phyloP scores from a whole-genome alignment of 768 basidiomycete genomes.

The Leccinum uliginosum region DNA sequence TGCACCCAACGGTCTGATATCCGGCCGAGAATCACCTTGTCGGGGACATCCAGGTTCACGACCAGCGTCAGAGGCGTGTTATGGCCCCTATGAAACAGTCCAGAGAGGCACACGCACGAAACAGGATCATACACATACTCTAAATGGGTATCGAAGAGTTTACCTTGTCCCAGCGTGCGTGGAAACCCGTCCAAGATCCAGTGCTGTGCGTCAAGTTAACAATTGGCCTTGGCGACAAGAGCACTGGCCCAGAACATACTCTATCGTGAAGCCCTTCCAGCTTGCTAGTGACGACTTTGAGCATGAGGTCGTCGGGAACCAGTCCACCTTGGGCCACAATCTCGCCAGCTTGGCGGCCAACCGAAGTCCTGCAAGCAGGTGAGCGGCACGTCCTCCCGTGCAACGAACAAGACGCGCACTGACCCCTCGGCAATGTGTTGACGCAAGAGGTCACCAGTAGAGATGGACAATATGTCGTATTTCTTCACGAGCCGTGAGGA shows the following conservation, averaged over 20 bases:
- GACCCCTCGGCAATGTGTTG: conserved; percentile 70
- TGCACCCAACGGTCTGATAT: conserved; percentile 92
- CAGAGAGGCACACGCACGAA: background rate
- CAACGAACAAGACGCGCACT: background rate
- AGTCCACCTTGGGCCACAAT: conserved; percentile 78
- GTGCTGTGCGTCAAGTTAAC: conserved; percentile 42
- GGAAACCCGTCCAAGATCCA: conserved; percentile 96
- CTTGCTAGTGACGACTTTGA: conserved; percentile 70
- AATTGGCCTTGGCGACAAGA: background rate
- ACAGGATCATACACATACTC: conserved; percentile 38
- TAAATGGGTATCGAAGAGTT: conserved; percentile 72
- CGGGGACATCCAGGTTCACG: conserved; percentile 85
- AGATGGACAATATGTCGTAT: conserved; percentile 74
- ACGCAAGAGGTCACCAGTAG: conserved; percentile 81
- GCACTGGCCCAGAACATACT: conserved; percentile 34
- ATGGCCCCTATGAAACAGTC: conserved; percentile 42
- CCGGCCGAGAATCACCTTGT: conserved; percentile 77
- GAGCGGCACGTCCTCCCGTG: background rate
- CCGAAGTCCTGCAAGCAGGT: conserved; percentile 46
- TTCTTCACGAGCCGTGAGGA: conserved; percentile 70
- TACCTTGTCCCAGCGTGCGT: conserved; percentile 79
- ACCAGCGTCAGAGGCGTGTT: conserved; percentile 70
- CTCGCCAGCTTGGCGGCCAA: conserved; percentile 70
- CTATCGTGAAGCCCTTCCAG: conserved; percentile 62
- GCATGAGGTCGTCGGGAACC: conserved; percentile 74